Evolutionary conservation across 2,329 filamentous ascomycete genomes (phyloP).

Genomic region (Stagonosporopsis tanaceti): DNA sequence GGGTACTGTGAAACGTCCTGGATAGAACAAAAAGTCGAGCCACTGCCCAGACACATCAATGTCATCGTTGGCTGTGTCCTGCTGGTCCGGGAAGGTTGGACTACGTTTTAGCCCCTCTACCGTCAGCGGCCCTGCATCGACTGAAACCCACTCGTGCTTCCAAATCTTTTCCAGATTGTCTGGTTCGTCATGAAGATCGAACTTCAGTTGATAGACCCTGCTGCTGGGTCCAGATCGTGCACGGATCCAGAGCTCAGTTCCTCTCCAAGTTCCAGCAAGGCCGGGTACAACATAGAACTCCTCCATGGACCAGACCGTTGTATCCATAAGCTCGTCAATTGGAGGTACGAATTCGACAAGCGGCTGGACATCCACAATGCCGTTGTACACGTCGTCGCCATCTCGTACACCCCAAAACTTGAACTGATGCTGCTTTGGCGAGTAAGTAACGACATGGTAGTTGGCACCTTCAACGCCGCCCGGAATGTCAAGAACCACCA

Average conservation of each 20-base stretch:
- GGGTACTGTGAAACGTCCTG: constrained; percentile 79
- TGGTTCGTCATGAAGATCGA: constrained; percentile 70
- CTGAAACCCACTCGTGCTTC: constrained; percentile 61
- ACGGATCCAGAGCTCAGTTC: constrained; percentile 57
- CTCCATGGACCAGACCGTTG: constrained; percentile 61
- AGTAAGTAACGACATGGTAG: constrained; percentile 80
- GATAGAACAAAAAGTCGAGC: constrained; percentile 82
- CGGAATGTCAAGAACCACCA: constrained; percentile 72
- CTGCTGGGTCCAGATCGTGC: constrained; percentile 65
- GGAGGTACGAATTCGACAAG: constrained; percentile 70
- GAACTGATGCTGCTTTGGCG: constrained; percentile 88
- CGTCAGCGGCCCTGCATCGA: constrained; percentile 53
- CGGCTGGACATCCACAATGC: constrained; percentile 76
- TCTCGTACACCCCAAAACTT: constrained; percentile 87
- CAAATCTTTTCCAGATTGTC: constrained; percentile 73
- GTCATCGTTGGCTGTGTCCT: constrained; percentile 49
- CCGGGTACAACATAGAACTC: constrained; percentile 55
- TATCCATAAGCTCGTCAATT: constrained; percentile 59
- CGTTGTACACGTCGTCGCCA: constrained; percentile 63
- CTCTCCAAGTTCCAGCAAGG: constrained; percentile 47
- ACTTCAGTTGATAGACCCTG: constrained; percentile 75
- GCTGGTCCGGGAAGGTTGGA: constrained; percentile 50
- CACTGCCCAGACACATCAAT: constrained; percentile 75
- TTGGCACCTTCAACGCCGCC: constrained; percentile 57
- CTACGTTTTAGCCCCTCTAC: constrained; percentile 51